Evolutionary conservation across 2,329 filamentous ascomycete species (phyloP).

Genomic region (Cytospora chrysosperma): DNA sequence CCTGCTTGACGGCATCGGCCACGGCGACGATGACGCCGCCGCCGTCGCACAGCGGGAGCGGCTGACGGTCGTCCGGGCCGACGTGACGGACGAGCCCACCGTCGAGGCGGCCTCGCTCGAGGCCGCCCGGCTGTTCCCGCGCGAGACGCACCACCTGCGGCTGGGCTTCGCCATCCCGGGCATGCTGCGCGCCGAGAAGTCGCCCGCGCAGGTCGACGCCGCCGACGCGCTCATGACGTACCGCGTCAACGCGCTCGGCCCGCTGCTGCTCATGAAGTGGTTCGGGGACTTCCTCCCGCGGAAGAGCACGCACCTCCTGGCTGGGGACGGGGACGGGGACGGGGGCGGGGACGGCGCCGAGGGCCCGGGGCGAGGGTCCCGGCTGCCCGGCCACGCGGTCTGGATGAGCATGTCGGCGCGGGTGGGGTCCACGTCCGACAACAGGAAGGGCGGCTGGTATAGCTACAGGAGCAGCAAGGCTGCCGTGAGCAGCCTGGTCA

Average conservation of each 20-base stretch:
- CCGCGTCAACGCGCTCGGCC: constrained; percentile 70
- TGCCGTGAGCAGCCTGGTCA: constrained; percentile 68
- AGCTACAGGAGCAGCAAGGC: constrained; percentile 76
- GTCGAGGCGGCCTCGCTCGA: constrained; percentile 55
- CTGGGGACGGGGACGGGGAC: constrained; percentile 32
- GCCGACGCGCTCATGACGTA: constrained; percentile 65
- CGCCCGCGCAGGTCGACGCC: constrained; percentile 62
- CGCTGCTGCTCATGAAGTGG: constrained; percentile 74
- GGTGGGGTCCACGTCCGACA: constrained; percentile 72
- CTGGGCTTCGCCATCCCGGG: constrained; percentile 70
- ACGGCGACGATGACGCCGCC: constrained; percentile 25
- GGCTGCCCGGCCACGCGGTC: constrained; percentile 54
- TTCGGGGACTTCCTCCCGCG: constrained; percentile 68
- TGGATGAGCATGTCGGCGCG: constrained; percentile 77
- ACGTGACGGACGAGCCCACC: constrained; percentile 60
- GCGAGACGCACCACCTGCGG: constrained; percentile 57
- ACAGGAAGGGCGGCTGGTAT: constrained; percentile 77
- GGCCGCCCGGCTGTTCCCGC: constrained; percentile 54
- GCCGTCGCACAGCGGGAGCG: constrained; percentile 35
- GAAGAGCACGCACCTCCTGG: constrained; percentile 49
- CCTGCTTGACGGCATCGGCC: constrained; percentile 34
- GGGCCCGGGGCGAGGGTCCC: constrained; percentile 6
- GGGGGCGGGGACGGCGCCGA: background rate
- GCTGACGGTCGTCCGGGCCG: constrained; percentile 41
- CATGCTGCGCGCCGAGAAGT: constrained; percentile 71